Percentiles rank a stretch among this genome's conserved stretches.
phyloP scores from a whole-genome alignment of 768 basidiomycete species.

The Crassisporium funariophilum region DNA sequence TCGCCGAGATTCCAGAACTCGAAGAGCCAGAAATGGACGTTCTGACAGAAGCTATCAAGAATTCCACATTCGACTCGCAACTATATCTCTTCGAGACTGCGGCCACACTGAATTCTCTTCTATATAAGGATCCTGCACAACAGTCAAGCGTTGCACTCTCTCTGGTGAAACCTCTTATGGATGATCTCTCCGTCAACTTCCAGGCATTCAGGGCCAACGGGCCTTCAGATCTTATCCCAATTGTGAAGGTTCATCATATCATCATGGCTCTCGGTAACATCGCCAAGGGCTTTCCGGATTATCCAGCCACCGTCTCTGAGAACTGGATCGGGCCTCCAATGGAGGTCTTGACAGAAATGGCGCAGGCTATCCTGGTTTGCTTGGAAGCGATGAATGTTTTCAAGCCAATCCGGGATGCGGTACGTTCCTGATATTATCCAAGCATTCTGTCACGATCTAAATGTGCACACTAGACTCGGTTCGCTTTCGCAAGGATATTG shows the following conservation, averaged over 20 bases:
- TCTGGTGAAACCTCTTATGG: slow-evolving; percentile 80
- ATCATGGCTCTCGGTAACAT: slow-evolving; percentile 95
- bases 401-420: slow-evolving; percentile 90
- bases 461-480: slow-evolving; percentile 66
- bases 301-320: slow-evolving; percentile 67
- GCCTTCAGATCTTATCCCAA: slow-evolving; percentile 68
- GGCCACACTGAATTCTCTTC: slow-evolving; percentile 81
- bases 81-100: slow-evolving; percentile 93
- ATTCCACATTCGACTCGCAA: slow-evolving; percentile 83
- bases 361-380: slow-evolving; percentile 84
- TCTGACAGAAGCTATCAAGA: slow-evolving; percentile 78
- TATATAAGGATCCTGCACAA: slow-evolving; percentile 65
- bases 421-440: slow-evolving; percentile 39
- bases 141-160: slow-evolving; percentile 72
- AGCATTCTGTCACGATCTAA: not conserved
- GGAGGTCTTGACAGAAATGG: slow-evolving; percentile 81
- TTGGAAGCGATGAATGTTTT: slow-evolving; percentile 87
- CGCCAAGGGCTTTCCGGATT: slow-evolving; percentile 96
- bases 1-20: slow-evolving; percentile 73
- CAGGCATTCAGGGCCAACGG: slow-evolving; percentile 57
- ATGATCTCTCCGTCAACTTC: slow-evolving; percentile 62
- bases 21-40: slow-evolving; percentile 74
- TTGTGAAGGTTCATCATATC: slow-evolving; percentile 87
- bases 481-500: slow-evolving; percentile 91
- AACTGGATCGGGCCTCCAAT: slow-evolving; percentile 72